Percentiles rank a stretch among this genome's conserved stretches.
phyloP scores from a whole-genome alignment of 2,329 filamentous ascomycete species.

The Fusarium napiforme region DNA sequence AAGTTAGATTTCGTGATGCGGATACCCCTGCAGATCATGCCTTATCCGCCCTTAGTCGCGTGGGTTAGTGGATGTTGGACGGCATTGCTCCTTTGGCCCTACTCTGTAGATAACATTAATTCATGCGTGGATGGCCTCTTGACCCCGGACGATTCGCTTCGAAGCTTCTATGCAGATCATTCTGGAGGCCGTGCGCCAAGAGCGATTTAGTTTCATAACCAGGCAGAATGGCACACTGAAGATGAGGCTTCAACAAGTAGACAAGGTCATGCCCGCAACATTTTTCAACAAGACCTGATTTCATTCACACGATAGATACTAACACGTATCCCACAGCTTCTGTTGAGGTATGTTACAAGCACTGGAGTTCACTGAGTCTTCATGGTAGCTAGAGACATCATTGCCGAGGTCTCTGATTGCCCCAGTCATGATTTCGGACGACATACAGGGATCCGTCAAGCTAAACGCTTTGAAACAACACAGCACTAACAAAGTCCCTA shows the following conservation, averaged over 20 bases:
- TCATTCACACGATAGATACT: background rate
- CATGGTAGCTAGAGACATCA: background rate
- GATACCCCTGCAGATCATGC: conserved; percentile 28
- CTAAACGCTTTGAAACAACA: background rate
- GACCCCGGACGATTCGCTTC: background rate
- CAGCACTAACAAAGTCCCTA: background rate
- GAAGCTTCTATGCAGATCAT: background rate
- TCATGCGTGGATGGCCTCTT: background rate
- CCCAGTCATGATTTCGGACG: background rate
- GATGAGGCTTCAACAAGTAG: background rate
- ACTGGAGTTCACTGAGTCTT: no score
- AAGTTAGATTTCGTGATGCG: conserved; percentile 14
- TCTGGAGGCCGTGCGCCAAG: background rate
- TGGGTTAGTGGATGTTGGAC: background rate
- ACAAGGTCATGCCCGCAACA: background rate
- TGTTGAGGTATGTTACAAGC: no score
- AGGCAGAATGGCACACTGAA: background rate
- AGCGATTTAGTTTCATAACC: background rate
- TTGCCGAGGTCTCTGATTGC: background rate
- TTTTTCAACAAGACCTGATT: background rate
- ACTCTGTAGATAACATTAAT: background rate
- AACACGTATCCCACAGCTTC: no score
- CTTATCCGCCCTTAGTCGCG: conserved; percentile 9
- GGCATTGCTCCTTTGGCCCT: background rate
- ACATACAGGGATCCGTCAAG: background rate